Evolutionary conservation across 2,329 filamentous ascomycete species (phyloP), one percentile per base, ranked within the genome.

Genomic region (Ophiostoma fasciatum): DNA sequence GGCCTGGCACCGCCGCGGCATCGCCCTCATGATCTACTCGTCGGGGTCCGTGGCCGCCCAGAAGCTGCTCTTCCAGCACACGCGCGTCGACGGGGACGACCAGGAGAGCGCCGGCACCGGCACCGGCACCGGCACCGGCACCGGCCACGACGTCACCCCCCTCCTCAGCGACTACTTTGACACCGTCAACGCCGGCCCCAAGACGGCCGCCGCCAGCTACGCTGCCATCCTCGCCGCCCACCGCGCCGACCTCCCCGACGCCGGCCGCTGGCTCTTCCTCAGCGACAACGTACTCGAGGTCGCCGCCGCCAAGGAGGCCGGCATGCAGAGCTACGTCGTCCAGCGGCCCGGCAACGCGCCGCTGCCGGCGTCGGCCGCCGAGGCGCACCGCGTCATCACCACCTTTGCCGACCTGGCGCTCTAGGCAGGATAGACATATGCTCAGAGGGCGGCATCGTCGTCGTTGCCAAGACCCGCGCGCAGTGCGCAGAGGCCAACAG

Each of bases 41-140:
- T 85, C 79, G 11, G 82, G 82, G 22, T 85, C 79, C 17, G 78
- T 88, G 6, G 67, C 77, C 15, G 82, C 82, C 12, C 82, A 90
- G 63, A 82, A 84, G 58, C 62, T 88, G 42, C 67, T 88, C 43
- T 88, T 88, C 56, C 64, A 66, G 41, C 73, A 85, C 50, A 76
- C 72, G 28, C 61, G 70, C 43, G 63, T 68, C 7, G 38, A 35
- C 4, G 42, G 34, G 4, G 8, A 19, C 4, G 21, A 32, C n/a
- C n/a, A n/a, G n/a, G n/a, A n/a, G n/a, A n/a, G n/a, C n/a, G 17
- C 13, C 21, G 22, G 18, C 17, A 23, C 13, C 18, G 6, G 32
- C 28, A 7, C 4, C 6, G 22, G n/a, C 7, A 12, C 22, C 8
- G 25, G 15, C 30, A 28, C 13, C 7, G 57, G 66, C 41, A 63